Conservation (phyloP, 2,329 filamentous ascomycete genomes). For the Juglanconis sp. region DNA sequence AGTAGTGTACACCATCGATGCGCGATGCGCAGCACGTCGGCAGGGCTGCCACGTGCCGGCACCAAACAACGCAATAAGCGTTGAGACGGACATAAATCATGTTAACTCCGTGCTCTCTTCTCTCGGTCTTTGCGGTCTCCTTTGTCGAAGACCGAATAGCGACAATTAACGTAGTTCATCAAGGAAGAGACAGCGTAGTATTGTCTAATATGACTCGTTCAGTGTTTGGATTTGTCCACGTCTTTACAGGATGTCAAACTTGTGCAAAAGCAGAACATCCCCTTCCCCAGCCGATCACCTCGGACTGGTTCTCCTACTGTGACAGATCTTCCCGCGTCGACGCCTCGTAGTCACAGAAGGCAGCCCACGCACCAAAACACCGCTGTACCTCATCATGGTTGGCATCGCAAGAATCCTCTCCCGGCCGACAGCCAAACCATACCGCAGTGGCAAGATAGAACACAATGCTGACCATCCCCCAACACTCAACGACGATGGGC, state of each 20-base stretch:
- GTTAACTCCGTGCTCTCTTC: too few relatives aligned
- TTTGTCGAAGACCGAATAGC: neutral
- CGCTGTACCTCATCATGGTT: conserved; percentile 30
- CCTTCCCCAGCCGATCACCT: too few relatives aligned
- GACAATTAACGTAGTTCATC: neutral
- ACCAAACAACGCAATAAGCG: too few relatives aligned
- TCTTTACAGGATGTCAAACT: neutral
- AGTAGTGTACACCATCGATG: too few relatives aligned
- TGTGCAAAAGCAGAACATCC: neutral
- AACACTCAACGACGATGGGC: conserved; percentile 46
- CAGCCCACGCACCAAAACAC: neutral
- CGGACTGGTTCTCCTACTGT: too few relatives aligned
- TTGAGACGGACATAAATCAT: too few relatives aligned
- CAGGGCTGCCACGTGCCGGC: too few relatives aligned
- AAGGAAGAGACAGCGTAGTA: neutral
- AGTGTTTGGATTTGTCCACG: neutral
- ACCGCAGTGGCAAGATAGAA: conserved; percentile 38
- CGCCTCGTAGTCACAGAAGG: neutral
- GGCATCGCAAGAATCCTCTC: conserved; percentile 43
- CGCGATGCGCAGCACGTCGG: too few relatives aligned
- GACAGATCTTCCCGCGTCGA: neutral
- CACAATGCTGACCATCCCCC: conserved; percentile 30
- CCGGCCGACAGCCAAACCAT: conserved; percentile 50
- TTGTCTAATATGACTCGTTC: neutral
- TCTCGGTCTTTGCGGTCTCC: too few relatives aligned